Evolutionary conservation across 1,284 basidiomycete genomes (phyloP).

Genomic region (Ganoderma multipileum): DNA sequence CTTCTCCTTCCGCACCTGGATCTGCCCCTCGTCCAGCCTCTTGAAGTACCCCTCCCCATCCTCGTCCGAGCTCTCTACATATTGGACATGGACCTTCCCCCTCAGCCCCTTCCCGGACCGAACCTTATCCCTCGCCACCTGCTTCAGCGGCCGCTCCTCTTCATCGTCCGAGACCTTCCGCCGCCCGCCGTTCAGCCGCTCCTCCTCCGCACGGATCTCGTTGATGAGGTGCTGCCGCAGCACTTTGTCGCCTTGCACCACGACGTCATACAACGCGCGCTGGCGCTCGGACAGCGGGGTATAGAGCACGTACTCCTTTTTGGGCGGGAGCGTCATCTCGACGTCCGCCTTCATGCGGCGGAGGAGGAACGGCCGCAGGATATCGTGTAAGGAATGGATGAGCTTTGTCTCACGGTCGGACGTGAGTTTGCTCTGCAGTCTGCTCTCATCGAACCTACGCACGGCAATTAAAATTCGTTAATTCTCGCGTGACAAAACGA

Average conservation of each 20-base stretch:
- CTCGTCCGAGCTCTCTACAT: slow-evolving; percentile 63
- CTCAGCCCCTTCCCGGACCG: slow-evolving; percentile 34
- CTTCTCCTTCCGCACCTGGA: slow-evolving; percentile 41
- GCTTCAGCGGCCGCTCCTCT: slow-evolving; percentile 38
- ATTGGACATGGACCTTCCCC: slow-evolving; percentile 39
- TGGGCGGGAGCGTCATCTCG: slow-evolving; percentile 83
- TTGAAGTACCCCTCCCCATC: slow-evolving; percentile 69
- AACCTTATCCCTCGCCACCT: slow-evolving; percentile 43
- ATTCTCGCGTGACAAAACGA: neutral
- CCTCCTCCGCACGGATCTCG: slow-evolving; percentile 33
- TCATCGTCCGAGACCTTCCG: slow-evolving; percentile 33
- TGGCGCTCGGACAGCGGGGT: slow-evolving; percentile 87
- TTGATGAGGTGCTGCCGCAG: slow-evolving; percentile 70
- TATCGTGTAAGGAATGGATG: slow-evolving; percentile 85
- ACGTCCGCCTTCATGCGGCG: slow-evolving; percentile 93
- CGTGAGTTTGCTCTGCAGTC: slow-evolving; percentile 63
- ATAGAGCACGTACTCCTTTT: slow-evolving; percentile 96
- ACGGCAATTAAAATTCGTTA: neutral
- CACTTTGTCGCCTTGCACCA: slow-evolving; percentile 62
- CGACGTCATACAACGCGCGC: slow-evolving; percentile 84
- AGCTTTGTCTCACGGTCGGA: slow-evolving; percentile 70
- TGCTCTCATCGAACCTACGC: slow-evolving; percentile 75
- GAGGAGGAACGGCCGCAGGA: slow-evolving; percentile 95
- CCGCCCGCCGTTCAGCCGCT: slow-evolving; percentile 34
- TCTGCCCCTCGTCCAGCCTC: slow-evolving; percentile 58